Percentiles rank a stretch among this genome's conserved stretches.
These are phyloP conservation scores for Lactarius sanguifluus DNA, from an alignment of 768 basidiomycete species.

Conservation along the genomic window DNA sequence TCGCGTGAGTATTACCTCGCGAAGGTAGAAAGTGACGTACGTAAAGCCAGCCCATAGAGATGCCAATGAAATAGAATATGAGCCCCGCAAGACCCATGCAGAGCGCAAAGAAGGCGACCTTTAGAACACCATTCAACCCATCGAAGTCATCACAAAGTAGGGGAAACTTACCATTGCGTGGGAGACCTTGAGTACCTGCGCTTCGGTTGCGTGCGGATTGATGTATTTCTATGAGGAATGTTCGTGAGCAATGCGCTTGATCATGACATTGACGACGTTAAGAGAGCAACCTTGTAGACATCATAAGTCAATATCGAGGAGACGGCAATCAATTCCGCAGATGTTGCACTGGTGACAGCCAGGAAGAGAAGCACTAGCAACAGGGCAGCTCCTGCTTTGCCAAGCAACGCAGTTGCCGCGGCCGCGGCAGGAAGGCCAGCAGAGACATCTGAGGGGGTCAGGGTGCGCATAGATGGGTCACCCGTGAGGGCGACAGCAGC, in stretches of 20 bases:
- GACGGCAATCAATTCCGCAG: slow-evolving; percentile 90
- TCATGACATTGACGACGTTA: neutral
- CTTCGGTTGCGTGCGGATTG: slow-evolving; percentile 77
- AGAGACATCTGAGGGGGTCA: slow-evolving; percentile 66
- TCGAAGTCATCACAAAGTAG: neutral
- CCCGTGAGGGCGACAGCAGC: slow-evolving; percentile 79
- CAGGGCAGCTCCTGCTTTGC: slow-evolving; percentile 74
- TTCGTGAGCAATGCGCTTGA: neutral
- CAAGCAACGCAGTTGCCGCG: slow-evolving; percentile 78
- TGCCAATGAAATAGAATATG: slow-evolving; percentile 87
- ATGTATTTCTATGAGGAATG: slow-evolving; percentile 57
- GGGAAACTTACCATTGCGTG: slow-evolving; percentile 55
- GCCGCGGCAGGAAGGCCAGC: slow-evolving; percentile 88
- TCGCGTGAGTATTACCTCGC: neutral
- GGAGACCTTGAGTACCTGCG: slow-evolving; percentile 65
- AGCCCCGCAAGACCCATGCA: slow-evolving; percentile 81
- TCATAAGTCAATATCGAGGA: slow-evolving; percentile 84
- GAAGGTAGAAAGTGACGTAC: slow-evolving; percentile 44
- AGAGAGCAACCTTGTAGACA: slow-evolving; percentile 61
- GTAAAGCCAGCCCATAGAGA: slow-evolving; percentile 93
- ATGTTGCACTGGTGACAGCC: slow-evolving; percentile 82
- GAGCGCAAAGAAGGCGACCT: slow-evolving; percentile 70
- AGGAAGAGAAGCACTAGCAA: slow-evolving; percentile 82
- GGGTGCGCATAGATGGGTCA: slow-evolving; percentile 52
- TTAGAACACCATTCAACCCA: neutral